Conservation (phyloP, 1,284 basidiomycete species). For the Cutaneotrichosporon cavernicola region DNA sequence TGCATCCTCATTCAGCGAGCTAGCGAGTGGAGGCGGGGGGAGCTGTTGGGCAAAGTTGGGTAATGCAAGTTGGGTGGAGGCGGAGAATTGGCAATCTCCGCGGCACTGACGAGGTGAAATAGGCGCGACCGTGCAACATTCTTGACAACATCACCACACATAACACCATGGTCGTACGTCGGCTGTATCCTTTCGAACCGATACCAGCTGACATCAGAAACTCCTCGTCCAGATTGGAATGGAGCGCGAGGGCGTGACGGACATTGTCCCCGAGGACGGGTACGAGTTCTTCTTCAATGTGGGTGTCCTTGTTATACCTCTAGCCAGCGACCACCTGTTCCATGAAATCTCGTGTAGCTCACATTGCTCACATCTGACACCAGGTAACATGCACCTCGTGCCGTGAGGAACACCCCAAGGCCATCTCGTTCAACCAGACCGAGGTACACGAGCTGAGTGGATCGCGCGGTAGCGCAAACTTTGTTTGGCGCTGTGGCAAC, state of each 20-base stretch:
- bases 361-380: background rate
- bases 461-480: slow-evolving; percentile 49
- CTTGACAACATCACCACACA: background rate
- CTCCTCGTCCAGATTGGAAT: slow-evolving; percentile 48
- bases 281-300: slow-evolving; percentile 53
- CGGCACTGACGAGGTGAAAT: background rate
- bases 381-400: slow-evolving; percentile 50
- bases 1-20: background rate
- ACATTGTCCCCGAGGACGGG: slow-evolving; percentile 44
- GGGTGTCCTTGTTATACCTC: slow-evolving; percentile 17
- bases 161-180: slow-evolving; percentile 21
- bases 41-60: background rate
- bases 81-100: background rate
- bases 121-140: background rate
- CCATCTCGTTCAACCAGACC: slow-evolving; percentile 47
- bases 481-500: slow-evolving; percentile 51
- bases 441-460: slow-evolving; percentile 50
- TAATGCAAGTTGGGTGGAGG: background rate
- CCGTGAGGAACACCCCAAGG: slow-evolving; percentile 50
- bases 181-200: no score
- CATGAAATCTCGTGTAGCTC: no score
- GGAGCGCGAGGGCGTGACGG: slow-evolving; percentile 51
- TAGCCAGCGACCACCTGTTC: no score
- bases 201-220: slow-evolving; percentile 39
- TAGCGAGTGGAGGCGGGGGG: background rate